Percentiles rank a stretch among this genome's conserved stretches.
phyloP scores from a whole-genome alignment of 345 rosid genomes.

The Gossypium mustelinum region DNA sequence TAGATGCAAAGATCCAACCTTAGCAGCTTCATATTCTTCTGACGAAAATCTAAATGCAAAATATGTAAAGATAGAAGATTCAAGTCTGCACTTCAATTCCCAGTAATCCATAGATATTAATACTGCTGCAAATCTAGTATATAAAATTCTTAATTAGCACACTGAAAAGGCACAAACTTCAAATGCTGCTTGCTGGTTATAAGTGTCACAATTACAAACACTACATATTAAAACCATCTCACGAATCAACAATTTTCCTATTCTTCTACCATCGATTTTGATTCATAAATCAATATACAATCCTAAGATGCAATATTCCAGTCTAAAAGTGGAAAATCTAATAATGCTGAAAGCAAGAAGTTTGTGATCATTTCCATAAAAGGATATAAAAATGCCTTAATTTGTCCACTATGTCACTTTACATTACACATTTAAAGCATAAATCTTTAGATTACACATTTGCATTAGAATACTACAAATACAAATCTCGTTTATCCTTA shows the following conservation, averaged over 20 bases:
- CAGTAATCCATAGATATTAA: not conserved
- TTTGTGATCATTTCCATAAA: not conserved
- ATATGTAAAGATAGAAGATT: not conserved
- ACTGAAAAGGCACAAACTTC: not conserved
- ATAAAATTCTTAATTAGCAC: not conserved
- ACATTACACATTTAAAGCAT: not conserved
- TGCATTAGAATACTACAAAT: not conserved
- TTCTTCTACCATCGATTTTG: not conserved
- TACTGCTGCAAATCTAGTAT: not conserved
- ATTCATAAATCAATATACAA: conserved; percentile 4
- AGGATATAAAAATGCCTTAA: not conserved
- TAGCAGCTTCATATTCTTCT: not conserved
- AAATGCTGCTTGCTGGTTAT: not conserved
- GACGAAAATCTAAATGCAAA: not conserved
- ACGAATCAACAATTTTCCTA: not conserved
- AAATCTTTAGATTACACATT: not conserved
- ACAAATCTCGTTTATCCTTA: not conserved
- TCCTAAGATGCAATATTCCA: conserved; percentile 2
- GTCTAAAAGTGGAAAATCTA: not conserved
- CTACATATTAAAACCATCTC: not conserved
- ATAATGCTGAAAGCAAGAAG: not conserved
- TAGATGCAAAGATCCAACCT: not conserved
- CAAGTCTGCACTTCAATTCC: not conserved
- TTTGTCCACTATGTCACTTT: not conserved
- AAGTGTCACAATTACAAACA: not conserved